Percentiles rank a stretch among this genome's conserved stretches.
Conservation (phyloP, 371 early-diverging fungal species). For the Pancytospora philotis region DNA sequence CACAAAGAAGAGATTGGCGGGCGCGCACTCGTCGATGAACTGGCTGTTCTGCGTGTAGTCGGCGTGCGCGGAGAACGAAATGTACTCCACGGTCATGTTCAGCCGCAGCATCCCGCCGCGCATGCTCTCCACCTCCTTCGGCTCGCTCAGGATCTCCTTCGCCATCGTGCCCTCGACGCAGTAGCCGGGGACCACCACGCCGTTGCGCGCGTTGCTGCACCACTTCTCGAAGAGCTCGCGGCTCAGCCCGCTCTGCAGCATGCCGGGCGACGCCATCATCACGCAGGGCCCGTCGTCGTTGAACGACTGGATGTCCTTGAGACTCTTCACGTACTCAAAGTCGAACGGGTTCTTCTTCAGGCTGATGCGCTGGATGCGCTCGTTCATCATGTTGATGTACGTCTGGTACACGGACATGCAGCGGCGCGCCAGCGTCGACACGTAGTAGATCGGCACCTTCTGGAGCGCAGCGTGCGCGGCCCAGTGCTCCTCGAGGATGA, state of each 20-base stretch:
- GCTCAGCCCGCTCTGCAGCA: slow-evolving; percentile 95
- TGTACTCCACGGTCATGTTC: slow-evolving; percentile 80
- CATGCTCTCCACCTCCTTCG: slow-evolving; percentile 71
- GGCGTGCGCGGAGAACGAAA: slow-evolving; percentile 97
- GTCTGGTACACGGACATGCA: slow-evolving; percentile 97
- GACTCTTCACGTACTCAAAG: slow-evolving; percentile 86
- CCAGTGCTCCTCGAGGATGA: slow-evolving; percentile 99
- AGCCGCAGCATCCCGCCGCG: slow-evolving; percentile 78
- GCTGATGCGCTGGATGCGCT: slow-evolving; percentile 78
- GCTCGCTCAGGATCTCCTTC: slow-evolving; percentile 82
- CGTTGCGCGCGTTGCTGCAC: slow-evolving; percentile 86
- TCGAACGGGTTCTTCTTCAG: slow-evolving; percentile 84
- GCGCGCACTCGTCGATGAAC: slow-evolving; percentile 88
- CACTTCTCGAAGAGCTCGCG: slow-evolving; percentile 92
- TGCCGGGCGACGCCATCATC: slow-evolving; percentile 97
- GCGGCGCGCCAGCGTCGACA: slow-evolving; percentile 83
- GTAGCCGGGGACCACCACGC: slow-evolving; percentile 92
- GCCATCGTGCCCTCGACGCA: slow-evolving; percentile 96
- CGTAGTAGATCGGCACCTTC: slow-evolving; percentile 90
- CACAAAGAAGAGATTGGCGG: slow-evolving; percentile 87
- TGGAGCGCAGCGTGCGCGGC: slow-evolving; percentile 73
- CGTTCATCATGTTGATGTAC: slow-evolving; percentile 98
- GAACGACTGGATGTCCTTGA: slow-evolving; percentile 77
- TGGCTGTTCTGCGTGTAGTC: slow-evolving; percentile 92
- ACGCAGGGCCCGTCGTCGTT: slow-evolving; percentile 95